Evolutionary conservation across 768 basidiomycete species (phyloP), one percentile per base, ranked within the genome.

Genomic region (Leccinellum luteum): DNA sequence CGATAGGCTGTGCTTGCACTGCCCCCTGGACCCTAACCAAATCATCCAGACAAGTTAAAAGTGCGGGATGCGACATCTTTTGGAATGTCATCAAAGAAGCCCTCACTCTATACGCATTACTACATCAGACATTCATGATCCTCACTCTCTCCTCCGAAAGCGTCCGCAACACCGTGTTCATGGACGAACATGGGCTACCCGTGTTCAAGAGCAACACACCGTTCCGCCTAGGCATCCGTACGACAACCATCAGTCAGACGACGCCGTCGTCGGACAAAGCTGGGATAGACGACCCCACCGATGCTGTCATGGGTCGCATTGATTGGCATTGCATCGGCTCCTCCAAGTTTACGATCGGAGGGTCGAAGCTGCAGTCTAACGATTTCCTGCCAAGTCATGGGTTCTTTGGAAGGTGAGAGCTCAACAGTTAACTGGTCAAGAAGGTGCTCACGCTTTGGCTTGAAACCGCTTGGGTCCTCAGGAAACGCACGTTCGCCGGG

Each of bases 261-360:
- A 12, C 32, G 50, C 21, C 48, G n/a, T 17, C 57, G 48, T n/a
- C 61, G 23, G 19, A 44, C 35, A 15, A 6, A 10, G 15, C 19
- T 12, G 57, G 49, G n/a, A 56, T 52, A 53, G 58, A 51, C 1
- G 66, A 69, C 45, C 59, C 62, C n/a, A 69, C 66, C 30, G 64
- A 67, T 4, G 61, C 63, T 3, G 59, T 65, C 6, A 48, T 76
- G 44, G 74, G 69, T 15, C 54, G 63, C 45, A 75, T 78, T 14
- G 66, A 70, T 4, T 76, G 74, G 72, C 63, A 65, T 15, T 50
- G 55, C 9, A 23, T 74, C 21, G 59, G 60, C 12, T 67, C 73
- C 1, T 69, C 74, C 10, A 64, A 64, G 25, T 64, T 78, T 48
- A 65, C 54, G 8, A 69, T 74, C 27, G 64, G 65, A 13, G 75